Base-by-base conservation (phyloP, 495 filamentous ascomycete genomes). In the Annulohypoxylon maeteangense region DNA sequence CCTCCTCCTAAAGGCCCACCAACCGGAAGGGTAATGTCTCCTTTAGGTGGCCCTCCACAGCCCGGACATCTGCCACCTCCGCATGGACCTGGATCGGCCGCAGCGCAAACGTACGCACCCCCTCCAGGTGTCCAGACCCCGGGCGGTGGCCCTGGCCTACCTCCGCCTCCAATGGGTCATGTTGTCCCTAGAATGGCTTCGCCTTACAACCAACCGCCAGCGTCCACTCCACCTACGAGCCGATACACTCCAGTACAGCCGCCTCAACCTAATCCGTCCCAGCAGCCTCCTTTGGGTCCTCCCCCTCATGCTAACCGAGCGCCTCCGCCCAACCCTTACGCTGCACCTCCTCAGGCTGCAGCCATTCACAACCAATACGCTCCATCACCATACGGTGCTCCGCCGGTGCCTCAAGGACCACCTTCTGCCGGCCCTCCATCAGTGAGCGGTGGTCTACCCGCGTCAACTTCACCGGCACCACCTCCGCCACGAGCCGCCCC, bases 211-310 rank as follows among this genome's bases (percentile, higher is more conserved):
- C 87, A 91, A 48, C 93, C 93, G 58, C 93, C 93, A 6, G 79
- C 88, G 56, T 87, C 86, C n/a, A 83, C 90, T 3, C 89, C 94
- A 8, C 88, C 91, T 27, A 88, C 89, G 12, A 95, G 90, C 79
- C 86, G 95, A 68, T 98, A 98, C 81, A 91, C 95, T 12, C 95
- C 95, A 12, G 90, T 89, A 66, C 93, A 94, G 51, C 81, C 88
- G 32, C 74, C 89, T 29, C 82, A 83, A 57, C 86, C 88, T 65
- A 81, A 85, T 42, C 88, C 82, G 54, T 86, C 87, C 62, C 81
- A 84, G 16, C 88, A 84, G 63, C 79, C 78, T 25, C 71, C 75
- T 53, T 78, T 81, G 27, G 69, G 70, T 6, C 78, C 80, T 2
- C 64, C 79, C 3, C 74, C 76, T 7, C 62, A 69, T 25, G 72